Evolutionary conservation across 306 rosid genomes (phyloP), one percentile per base, ranked within the genome.

Genomic region (Echinosophora koreensis): DNA sequence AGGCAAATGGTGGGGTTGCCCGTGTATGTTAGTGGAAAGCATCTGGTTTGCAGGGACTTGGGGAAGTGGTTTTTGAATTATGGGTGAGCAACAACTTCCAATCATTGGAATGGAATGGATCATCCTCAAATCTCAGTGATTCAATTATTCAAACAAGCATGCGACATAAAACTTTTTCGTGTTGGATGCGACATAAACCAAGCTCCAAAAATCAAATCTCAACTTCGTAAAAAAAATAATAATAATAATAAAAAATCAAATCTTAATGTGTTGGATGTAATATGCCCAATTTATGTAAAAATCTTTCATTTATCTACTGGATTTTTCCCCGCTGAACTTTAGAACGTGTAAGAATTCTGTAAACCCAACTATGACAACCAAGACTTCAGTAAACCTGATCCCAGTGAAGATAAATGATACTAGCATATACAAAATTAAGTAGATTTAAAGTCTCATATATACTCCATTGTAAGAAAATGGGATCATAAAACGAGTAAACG

Each of bases 381-480:
- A 57, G 18, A 61, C 61, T 71, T 35, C 32, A 49, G 63, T 17
- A 66, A 50, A 59, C 61, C 62, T 59, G 73, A 78, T 51, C 39
- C 30, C 47, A 41, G 3, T 30, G 57, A 49, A 11, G 37, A 66
- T 15, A 41, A 14, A 65, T 32, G 80, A 62, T 68, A 64, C 87
- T 49, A 9, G 7, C 16, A 71, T 57, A 47, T 32, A 35, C 76
- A 27, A 49, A 14, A 32, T 62, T 18, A 71, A 71, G 79, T 66
- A 71, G 69, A 60, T 34, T 55, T 35, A 52, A 30, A 18, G 44
- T 22, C 61, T 38, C 5, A 4, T 32, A 16, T 13, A 27, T 50
- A 69, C 75, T 27, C 11, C 78, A 66, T 74, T 17, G 38, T 4
- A 63, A 58, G 63, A 50, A 66, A 73, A 47, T 52, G 56, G 30